Percentiles rank a stretch among this genome's conserved stretches.
These are phyloP conservation scores for Sugiyamaella qingdaonensis DNA, from an alignment of 805 yeast species.

Conservation along the genomic window DNA sequence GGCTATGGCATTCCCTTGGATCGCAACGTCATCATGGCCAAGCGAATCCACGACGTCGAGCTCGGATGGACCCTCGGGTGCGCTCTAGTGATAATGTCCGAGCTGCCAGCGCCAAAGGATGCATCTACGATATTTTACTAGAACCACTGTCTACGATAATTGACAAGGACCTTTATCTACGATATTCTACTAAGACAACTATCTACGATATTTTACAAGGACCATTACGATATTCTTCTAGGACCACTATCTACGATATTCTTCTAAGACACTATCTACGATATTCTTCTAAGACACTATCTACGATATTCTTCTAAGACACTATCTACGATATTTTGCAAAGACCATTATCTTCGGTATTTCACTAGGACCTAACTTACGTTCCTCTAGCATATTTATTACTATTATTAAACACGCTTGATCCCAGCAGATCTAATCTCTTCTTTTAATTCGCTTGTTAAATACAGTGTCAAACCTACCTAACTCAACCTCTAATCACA, in stretches of 20 bases:
- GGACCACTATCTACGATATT: not conserved
- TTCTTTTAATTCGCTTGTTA: not conserved
- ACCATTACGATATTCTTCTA: not conserved
- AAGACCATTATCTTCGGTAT: not conserved
- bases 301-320: not conserved
- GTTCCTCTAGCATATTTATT: not conserved
- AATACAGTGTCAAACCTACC: not conserved
- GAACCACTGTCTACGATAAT: not conserved
- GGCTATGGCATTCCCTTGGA: conserved; percentile 91
- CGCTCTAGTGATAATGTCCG: conserved; percentile 36
- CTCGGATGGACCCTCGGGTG: conserved; percentile 99
- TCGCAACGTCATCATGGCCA: conserved; percentile 86
- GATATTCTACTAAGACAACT: not conserved
- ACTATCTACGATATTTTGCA: not conserved
- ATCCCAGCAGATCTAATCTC: not conserved
- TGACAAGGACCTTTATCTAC: too few species aligned
- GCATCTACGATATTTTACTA: conserved; percentile 1
- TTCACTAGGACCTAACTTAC: too few species aligned
- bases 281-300: not conserved
- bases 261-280: too few species aligned
- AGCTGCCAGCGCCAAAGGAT: not conserved
- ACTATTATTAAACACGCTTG: not conserved
- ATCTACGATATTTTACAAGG: conserved; percentile 1
- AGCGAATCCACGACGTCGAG: conserved; percentile 80
- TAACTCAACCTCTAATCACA: conserved; percentile 21